Conservation (phyloP, 2,329 filamentous ascomycete genomes). For the Penicillium sp. region DNA sequence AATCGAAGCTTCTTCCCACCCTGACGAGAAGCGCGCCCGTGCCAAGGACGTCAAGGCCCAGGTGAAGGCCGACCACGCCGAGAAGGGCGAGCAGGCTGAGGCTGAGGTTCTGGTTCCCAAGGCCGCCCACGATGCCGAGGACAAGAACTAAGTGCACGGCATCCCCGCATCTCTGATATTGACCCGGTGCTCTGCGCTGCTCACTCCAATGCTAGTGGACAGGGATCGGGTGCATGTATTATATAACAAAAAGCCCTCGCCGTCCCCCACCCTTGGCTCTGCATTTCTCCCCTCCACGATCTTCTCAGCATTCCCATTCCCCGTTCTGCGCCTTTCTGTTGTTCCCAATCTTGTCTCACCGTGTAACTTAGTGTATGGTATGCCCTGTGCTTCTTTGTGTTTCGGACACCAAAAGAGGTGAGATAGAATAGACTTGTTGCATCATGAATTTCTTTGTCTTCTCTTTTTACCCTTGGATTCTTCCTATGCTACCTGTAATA, state of each 20-base stretch:
- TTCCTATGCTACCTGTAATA: not conserved
- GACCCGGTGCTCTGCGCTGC: not conserved
- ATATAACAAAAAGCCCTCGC: conserved; percentile 21
- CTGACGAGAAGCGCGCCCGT: conserved; percentile 26
- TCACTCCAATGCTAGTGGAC: conserved; percentile 10
- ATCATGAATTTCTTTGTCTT: conserved; percentile 8
- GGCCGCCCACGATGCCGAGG: conserved; percentile 47
- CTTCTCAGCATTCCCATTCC: conserved; percentile 24
- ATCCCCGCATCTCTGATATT: not conserved
- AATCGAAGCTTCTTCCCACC: conserved; percentile 23
- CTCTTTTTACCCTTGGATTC: not conserved
- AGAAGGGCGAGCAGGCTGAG: conserved; percentile 36
- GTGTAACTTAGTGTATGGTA: conserved; percentile 34
- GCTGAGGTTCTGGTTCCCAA: conserved; percentile 49
- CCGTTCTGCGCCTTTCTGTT: conserved; percentile 22
- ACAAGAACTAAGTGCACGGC: conserved; percentile 22
- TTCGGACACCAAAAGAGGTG: conserved; percentile 17
- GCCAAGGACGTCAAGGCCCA: conserved; percentile 25
- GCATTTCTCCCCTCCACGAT: conserved; percentile 17
- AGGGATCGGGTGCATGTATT: conserved; percentile 24
- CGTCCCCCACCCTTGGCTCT: conserved; percentile 12
- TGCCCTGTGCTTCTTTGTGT: conserved; percentile 16
- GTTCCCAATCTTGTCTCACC: conserved; percentile 10
- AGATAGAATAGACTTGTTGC: conserved; percentile 31
- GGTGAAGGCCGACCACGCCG: conserved; percentile 20